Evolutionary conservation across 352 stramenopile species (phyloP).

Genomic region (Hyaloperonospora arabidopsidis): DNA sequence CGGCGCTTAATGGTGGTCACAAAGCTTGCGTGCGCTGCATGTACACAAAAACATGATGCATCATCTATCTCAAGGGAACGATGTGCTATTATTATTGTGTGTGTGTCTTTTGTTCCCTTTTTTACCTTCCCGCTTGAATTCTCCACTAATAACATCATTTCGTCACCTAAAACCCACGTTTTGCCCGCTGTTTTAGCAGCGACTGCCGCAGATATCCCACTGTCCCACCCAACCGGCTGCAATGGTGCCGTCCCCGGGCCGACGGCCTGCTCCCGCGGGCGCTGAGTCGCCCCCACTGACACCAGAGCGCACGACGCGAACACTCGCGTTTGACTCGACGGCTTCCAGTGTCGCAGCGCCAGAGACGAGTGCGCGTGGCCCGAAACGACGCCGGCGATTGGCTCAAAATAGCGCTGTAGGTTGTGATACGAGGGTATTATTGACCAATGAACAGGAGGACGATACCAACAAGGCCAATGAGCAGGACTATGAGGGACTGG

Average conservation of each 20-base stretch:
- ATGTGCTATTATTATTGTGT: no score
- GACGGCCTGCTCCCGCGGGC: no score
- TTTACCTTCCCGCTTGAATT: no score
- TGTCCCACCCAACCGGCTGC: no score
- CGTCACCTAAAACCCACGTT: no score
- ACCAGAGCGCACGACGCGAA: slow-evolving; percentile 36
- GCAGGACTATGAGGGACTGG: background rate
- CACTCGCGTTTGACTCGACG: slow-evolving; percentile 36
- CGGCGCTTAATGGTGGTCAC: slow-evolving; percentile 54
- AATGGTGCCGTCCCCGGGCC: no score
- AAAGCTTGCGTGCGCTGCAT: slow-evolving; percentile 77
- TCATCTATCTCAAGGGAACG: no score
- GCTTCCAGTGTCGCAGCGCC: slow-evolving; percentile 22
- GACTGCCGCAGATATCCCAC: no score
- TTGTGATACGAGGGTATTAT: slow-evolving; percentile 14
- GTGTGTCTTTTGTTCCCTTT: no score
- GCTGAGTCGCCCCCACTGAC: slow-evolving; percentile 30
- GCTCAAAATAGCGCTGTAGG: slow-evolving; percentile 24
- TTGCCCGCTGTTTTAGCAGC: no score
- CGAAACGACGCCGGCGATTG: slow-evolving; percentile 38
- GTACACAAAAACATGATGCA: no score
- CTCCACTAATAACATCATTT: no score
- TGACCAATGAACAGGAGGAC: slow-evolving; percentile 6
- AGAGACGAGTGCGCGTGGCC: slow-evolving; percentile 9
- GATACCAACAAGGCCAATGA: slow-evolving; percentile 4